Conservation (phyloP, 176 grass and related monocot genomes). For the Cocos nucifera region DNA sequence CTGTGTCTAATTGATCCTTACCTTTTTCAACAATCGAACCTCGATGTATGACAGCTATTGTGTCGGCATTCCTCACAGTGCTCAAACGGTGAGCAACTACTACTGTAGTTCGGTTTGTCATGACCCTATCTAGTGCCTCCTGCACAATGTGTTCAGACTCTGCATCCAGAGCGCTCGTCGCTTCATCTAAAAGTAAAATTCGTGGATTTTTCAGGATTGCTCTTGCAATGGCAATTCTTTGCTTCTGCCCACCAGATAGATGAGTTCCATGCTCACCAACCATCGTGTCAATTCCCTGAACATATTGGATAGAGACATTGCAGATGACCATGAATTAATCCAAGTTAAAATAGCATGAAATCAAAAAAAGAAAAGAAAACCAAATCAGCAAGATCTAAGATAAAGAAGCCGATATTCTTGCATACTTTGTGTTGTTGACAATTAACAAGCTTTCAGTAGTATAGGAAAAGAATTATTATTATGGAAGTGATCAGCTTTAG, state of each 20-base stretch:
- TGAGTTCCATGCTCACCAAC: slow-evolving; percentile 83
- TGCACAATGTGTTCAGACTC: slow-evolving; percentile 80
- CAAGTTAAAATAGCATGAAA: no score
- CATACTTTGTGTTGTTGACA: no score
- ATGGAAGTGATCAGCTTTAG: no score
- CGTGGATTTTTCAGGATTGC: slow-evolving; percentile 91
- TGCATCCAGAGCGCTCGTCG: slow-evolving; percentile 79
- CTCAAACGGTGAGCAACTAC: slow-evolving; percentile 84
- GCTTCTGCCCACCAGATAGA: slow-evolving; percentile 86
- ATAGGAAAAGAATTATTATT: no score
- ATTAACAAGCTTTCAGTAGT: no score
- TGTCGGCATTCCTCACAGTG: slow-evolving; percentile 70
- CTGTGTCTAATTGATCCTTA: slow-evolving; percentile 15
- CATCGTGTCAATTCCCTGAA: slow-evolving; percentile 65
- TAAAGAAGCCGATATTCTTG: no score
- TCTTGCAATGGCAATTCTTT: slow-evolving; percentile 91
- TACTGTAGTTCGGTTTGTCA: slow-evolving; percentile 73
- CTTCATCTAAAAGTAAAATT: slow-evolving; percentile 82
- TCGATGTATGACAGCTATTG: slow-evolving; percentile 67
- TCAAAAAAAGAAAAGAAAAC: no score
- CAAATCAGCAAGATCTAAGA: no score
- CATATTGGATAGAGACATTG: not conserved
- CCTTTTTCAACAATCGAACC: slow-evolving; percentile 75
- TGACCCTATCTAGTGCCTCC: slow-evolving; percentile 79
- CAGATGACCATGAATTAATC: no score